Conservation (phyloP, 345 rosid species). For the Linum tenue region DNA sequence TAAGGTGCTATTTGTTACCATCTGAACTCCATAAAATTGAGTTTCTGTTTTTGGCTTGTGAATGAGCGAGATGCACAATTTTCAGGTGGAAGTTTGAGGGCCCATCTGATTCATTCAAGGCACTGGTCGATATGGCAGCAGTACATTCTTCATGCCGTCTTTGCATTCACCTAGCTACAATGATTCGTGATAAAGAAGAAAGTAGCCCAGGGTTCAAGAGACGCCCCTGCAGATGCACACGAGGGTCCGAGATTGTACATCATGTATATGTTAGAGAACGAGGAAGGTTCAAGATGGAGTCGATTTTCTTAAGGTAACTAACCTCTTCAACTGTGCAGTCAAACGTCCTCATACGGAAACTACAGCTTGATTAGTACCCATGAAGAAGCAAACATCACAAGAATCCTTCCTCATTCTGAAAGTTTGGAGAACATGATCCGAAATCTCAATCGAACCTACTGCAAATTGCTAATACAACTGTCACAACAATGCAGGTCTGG, state of each 20-base stretch:
- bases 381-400: neutral
- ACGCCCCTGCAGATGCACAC: slow-evolving; percentile 78
- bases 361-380: neutral
- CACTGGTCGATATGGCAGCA: slow-evolving; percentile 93
- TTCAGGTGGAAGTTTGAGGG: slow-evolving; percentile 91
- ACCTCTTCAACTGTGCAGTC: neutral
- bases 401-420: neutral
- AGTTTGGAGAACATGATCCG: neutral
- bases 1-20: slow-evolving; percentile 34
- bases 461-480: neutral
- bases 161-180: slow-evolving; percentile 79
- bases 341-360: neutral
- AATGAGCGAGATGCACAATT: neutral
- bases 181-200: slow-evolving; percentile 64
- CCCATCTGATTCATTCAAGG: slow-evolving; percentile 92
- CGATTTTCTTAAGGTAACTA: slow-evolving; percentile 70
- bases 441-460: no score
- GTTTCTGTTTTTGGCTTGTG: neutral
- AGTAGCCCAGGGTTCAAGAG: slow-evolving; percentile 38
- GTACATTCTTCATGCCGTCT: slow-evolving; percentile 99
- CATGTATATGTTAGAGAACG: slow-evolving; percentile 80
- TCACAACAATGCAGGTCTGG: slow-evolving; percentile 30
- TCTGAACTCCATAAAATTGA: neutral
- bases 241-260: slow-evolving; percentile 54
- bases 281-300: slow-evolving; percentile 76